These are phyloP conservation scores for Neohortaea acidophila DNA, from an alignment of 495 filamentous ascomycete species.

Conservation along the genomic window DNA sequence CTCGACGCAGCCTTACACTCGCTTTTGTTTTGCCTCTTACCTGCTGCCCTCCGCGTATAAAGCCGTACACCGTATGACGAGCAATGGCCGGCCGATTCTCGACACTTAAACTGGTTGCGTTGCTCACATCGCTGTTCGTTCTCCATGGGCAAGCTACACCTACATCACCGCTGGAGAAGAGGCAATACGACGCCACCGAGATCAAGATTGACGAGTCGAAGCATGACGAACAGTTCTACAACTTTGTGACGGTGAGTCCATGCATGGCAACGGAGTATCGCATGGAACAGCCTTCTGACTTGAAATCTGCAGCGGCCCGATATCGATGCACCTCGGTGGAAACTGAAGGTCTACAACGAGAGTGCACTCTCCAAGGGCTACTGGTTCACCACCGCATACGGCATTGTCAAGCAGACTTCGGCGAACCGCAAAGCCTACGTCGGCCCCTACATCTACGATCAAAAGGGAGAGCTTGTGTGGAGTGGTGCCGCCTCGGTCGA, in stretches of 20 bases:
- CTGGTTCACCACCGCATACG: not conserved
- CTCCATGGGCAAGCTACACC: no score
- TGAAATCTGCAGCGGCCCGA: not conserved
- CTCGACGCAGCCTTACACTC: no score
- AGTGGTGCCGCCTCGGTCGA: not conserved
- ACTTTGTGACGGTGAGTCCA: constrained; percentile 1
- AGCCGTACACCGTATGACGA: no score
- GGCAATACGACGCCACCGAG: not conserved
- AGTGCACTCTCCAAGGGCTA: not conserved
- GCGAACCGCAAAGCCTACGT: not conserved
- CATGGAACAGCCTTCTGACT: no score
- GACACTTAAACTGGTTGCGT: no score
- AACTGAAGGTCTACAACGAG: not conserved
- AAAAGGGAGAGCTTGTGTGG: not conserved
- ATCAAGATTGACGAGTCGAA: not conserved
- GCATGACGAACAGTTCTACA: not conserved
- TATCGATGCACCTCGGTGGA: not conserved
- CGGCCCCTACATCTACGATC: constrained; percentile 1
- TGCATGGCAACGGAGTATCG: no score
- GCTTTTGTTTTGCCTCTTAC: no score
- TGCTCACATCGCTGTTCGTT: no score
- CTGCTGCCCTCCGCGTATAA: no score
- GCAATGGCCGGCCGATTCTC: no score
- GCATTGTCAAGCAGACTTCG: not conserved
- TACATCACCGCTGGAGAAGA: no score